Percentiles rank a stretch among this genome's conserved stretches.
These are phyloP conservation scores for Sporothrix dimorphospora DNA, from an alignment of 2,329 filamentous ascomycete species.

Conservation along the genomic window DNA sequence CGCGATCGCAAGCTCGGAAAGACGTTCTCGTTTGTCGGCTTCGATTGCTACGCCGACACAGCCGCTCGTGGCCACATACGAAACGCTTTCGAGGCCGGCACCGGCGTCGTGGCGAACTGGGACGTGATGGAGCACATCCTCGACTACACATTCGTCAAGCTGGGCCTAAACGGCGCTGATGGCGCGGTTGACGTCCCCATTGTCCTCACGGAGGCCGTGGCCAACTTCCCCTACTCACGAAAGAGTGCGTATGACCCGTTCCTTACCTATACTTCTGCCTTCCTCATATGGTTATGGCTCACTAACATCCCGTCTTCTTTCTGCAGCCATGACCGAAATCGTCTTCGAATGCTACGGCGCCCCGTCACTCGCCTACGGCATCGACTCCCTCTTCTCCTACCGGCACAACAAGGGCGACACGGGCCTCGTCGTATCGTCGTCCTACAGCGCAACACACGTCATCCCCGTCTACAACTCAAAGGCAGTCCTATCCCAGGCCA, in stretches of 20 bases:
- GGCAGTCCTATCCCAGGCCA: conserved; percentile 81
- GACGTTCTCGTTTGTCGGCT: conserved; percentile 89
- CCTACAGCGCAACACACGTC: conserved; percentile 90
- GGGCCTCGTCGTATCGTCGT: conserved; percentile 87
- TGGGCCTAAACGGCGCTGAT: conserved; percentile 77
- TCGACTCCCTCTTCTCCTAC: conserved; percentile 97
- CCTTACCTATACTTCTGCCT: background rate
- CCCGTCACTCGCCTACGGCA: conserved; percentile 87
- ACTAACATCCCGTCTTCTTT: background rate
- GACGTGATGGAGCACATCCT: conserved; percentile 94
- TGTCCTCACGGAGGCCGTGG: conserved; percentile 94
- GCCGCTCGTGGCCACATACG: conserved; percentile 89
- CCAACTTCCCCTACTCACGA: conserved; percentile 84
- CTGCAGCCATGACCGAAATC: conserved; percentile 89
- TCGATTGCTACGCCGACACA: conserved; percentile 92
- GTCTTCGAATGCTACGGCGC: conserved; percentile 94
- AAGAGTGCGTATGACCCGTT: conserved; percentile 66
- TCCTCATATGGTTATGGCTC: background rate
- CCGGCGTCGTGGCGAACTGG: conserved; percentile 94
- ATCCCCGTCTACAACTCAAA: conserved; percentile 91
- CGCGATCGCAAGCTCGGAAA: conserved; percentile 91
- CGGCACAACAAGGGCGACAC: conserved; percentile 85
- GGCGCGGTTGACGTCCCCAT: conserved; percentile 82
- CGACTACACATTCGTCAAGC: conserved; percentile 92
- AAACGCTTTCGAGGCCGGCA: conserved; percentile 87